Evolutionary conservation across 2,329 filamentous ascomycete genomes (phyloP), one percentile per base, ranked within the genome.

Genomic region (Pseudonectria buxi): DNA sequence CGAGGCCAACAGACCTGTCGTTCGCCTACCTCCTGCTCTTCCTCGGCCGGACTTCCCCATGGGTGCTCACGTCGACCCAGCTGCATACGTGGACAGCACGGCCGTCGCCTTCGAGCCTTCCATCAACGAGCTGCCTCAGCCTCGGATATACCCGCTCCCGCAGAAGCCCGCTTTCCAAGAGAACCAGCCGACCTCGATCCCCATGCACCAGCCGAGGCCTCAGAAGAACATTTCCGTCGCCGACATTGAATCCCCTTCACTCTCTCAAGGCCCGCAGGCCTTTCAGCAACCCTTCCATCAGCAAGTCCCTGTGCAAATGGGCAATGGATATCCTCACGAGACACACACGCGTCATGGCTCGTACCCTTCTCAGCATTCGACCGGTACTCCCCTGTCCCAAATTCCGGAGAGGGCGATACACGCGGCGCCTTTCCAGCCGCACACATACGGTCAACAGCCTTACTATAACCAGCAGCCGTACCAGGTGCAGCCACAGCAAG

Each of bases 271-370:
- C 78, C 62, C 27, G 24, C 86, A 86, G 51, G 85, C 87, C 1
- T 95, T 94, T 51, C 83, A 90, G 51, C 86, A 89, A 55, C 86
- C 89, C 0, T 95, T 96, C 69, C 88, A 95, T 49, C 89, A 95
- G 51, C 89, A 95, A 61, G 80, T 95, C n/a, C 90, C 89, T 3
- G 63, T 81, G 4, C 83, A 89, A 47, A 74, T 87, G 28, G 60
- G 66, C 26, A 77, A 75, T 40, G 65, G 67, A 15, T 72, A 75
- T 31, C 62, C 67, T 6, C 70, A 79, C 27, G 65, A 84, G 39
- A 61, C 73, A 15, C 84, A 89, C 54, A 66, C 69, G 14, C 78
- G 82, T 16, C 77, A 85, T 47, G 67, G 74, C 2, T 85, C 83
- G 2, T 84, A 84, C 53, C 74, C 79, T 22, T 79, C 76, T 36